Percentiles rank a stretch among this genome's conserved stretches.
These are phyloP conservation scores for Sugiyamaella floridensis DNA, from an alignment of 805 yeast species.

Conservation along the genomic window DNA sequence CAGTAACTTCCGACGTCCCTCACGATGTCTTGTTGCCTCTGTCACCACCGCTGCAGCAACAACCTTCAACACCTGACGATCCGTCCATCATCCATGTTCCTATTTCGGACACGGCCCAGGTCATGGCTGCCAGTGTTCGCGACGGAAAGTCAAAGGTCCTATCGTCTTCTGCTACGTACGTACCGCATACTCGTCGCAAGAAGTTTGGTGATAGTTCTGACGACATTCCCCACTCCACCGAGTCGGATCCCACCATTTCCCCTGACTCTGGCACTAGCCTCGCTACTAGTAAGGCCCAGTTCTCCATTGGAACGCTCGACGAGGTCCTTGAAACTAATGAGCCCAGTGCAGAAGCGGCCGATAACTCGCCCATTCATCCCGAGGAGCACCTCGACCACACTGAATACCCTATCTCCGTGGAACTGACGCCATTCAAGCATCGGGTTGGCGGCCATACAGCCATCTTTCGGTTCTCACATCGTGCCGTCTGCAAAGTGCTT, in stretches of 20 bases:
- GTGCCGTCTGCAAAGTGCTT: slow-evolving; percentile 90
- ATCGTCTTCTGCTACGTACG: slow-evolving; percentile 15
- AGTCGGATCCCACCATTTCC: background rate
- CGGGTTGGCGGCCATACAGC: slow-evolving; percentile 99
- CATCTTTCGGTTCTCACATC: slow-evolving; percentile 79
- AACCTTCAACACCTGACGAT: background rate
- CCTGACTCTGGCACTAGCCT: background rate
- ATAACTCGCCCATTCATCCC: background rate
- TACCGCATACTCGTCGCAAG: slow-evolving; percentile 15
- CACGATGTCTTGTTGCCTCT: no score
- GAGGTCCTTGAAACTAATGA: background rate
- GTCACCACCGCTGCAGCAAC: no score
- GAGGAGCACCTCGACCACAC: background rate
- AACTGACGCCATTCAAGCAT: slow-evolving; percentile 81
- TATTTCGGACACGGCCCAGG: no score
- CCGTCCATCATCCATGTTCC: background rate
- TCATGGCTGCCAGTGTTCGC: background rate
- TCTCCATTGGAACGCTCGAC: background rate
- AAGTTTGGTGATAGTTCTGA: background rate
- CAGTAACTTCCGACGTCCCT: background rate
- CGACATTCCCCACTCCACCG: slow-evolving; percentile 1
- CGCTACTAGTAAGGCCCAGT: background rate
- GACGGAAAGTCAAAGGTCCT: background rate
- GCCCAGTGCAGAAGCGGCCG: background rate
- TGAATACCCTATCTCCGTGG: slow-evolving; percentile 58